Conservation (phyloP, 2,329 filamentous ascomycete genomes). For the Tolypocladium album region DNA sequence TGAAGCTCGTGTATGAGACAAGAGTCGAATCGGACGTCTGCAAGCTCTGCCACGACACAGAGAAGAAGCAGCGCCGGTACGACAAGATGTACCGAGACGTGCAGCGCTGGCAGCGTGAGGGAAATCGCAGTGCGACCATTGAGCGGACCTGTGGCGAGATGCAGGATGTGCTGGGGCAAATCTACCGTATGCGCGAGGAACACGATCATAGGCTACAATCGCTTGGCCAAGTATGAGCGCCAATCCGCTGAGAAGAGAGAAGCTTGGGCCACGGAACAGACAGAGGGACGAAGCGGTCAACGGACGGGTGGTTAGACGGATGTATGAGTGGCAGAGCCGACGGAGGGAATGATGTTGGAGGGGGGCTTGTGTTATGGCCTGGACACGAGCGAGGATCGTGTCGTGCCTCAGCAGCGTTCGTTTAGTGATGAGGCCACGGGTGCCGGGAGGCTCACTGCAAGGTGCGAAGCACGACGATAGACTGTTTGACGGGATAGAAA, state of each 20-base stretch:
- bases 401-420: constrained; percentile 6
- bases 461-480: background rate
- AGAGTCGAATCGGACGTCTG: constrained; percentile 55
- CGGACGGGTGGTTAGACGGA: background rate
- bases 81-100: constrained; percentile 67
- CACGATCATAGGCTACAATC: constrained; percentile 23
- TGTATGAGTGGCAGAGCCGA: background rate
- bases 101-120: constrained; percentile 65
- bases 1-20: constrained; percentile 78
- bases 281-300: constrained; percentile 6
- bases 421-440: constrained; percentile 6
- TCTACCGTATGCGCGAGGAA: constrained; percentile 33
- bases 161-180: constrained; percentile 50
- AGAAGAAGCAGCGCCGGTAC: constrained; percentile 69
- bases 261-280: background rate
- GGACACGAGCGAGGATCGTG: background rate
- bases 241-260: background rate
- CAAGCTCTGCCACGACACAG: constrained; percentile 79
- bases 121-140: constrained; percentile 63
- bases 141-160: constrained; percentile 62
- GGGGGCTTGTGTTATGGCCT: background rate
- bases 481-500: background rate
- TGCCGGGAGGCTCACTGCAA: constrained; percentile 7
- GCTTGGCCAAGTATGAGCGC: constrained; percentile 19
- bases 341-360: background rate